Evolutionary conservation across 371 early-diverging fungal genomes (phyloP), one percentile per base, ranked within the genome.

Genomic region (Mucor velutinosus): DNA sequence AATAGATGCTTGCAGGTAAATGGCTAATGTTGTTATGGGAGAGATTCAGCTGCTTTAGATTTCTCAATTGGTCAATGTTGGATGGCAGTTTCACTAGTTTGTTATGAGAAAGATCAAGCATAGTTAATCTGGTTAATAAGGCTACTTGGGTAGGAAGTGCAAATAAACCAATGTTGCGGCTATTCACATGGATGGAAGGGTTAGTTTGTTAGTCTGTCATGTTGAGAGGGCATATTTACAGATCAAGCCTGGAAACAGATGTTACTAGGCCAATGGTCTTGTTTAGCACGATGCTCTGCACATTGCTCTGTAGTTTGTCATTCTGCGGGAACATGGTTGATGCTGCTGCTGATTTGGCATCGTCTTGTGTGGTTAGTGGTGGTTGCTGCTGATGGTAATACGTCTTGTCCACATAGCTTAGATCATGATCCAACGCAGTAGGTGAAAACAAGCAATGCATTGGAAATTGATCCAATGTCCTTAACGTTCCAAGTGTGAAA

Each of bases 101-200:
- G 67, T 83, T 83, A 29, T 73, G 70, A 7, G 83, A 78, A 19
- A 93, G 37, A 56, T 81, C 77, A n/a, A 84, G 63, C 17, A 69
- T 25, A 0, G 78, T 76, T 7, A 83, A 59, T 21, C 71, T 72
- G 8, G 73, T 72, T 8, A 83, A 61, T 6, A 62, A 37, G 1
- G 72, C 64, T 8, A 83, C 70, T 23, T 76, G 73, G 3, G 37
- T 70, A 3, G 81, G 84, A n/a, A 82, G 14, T n/a, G 47, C 57
- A 33, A 45, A 65, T 8, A 82, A 65, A 1, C 72, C 73, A 19
- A 71, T 65, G 53, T 77, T 70, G 14, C 65, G 74, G 17, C 79
- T 81, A 70, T 37, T n/a, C 15, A 49, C 23, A 51, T 21, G 49
- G 14, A 51, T 21, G 49, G 14, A 29, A 25, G 43, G 10, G 19